Percentiles rank a stretch among this genome's conserved stretches.
These are phyloP conservation scores for Cadophora gregata DNA, from an alignment of 2,329 filamentous ascomycete genomes.

Conservation along the genomic window DNA sequence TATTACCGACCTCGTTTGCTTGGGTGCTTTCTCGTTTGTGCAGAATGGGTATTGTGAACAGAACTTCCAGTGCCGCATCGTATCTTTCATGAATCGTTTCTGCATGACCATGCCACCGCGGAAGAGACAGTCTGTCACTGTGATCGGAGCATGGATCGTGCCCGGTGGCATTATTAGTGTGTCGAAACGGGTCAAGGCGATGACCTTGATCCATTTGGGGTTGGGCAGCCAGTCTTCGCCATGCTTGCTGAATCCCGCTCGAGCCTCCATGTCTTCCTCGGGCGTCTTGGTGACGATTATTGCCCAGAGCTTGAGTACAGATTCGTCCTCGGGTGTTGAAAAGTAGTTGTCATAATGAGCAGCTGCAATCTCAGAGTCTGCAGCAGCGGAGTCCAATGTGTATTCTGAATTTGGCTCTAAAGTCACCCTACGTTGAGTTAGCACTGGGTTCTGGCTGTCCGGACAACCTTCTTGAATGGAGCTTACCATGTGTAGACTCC, in stretches of 20 bases:
- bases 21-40: conserved; percentile 27
- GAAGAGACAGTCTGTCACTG: conserved; percentile 30
- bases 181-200: conserved; percentile 24
- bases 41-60: conserved; percentile 23
- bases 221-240: conserved; percentile 22
- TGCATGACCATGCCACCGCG: conserved; percentile 30
- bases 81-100: conserved; percentile 22
- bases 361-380: conserved; percentile 4
- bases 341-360: conserved; percentile 6
- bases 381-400: background rate
- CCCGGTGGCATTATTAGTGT: conserved; percentile 30
- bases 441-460: background rate
- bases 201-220: conserved; percentile 22
- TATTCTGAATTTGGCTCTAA: conserved; percentile 23
- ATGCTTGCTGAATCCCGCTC: conserved; percentile 19
- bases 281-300: conserved; percentile 21
- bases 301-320: conserved; percentile 28
- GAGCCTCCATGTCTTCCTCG: conserved; percentile 20
- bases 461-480: background rate
- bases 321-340: conserved; percentile 16
- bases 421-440: conserved; percentile 15
- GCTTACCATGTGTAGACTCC: conserved; percentile 24
- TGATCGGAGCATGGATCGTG: conserved; percentile 29
- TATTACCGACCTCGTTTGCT: conserved; percentile 22
- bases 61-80: conserved; percentile 22